Base-by-base conservation (phyloP, 495 filamentous ascomycete species). In the Usnea hakonensis region DNA sequence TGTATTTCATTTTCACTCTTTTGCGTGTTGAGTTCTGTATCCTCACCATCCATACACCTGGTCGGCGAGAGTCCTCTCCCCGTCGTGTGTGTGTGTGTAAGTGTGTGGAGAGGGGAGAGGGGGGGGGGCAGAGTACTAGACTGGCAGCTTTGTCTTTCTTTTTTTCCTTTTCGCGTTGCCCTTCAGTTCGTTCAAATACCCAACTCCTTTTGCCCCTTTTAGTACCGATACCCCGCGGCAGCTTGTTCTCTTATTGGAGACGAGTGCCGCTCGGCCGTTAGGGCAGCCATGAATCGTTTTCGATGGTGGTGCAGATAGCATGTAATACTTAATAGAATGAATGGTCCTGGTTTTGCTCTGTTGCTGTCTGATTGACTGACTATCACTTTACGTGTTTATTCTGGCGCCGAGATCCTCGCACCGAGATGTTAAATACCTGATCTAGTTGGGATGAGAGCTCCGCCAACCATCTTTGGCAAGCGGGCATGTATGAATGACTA, bases 141-240 rank as follows among this genome's bases (percentile, higher is more conserved):
- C 5, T 14, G 46, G 17, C 30, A 16, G 4, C 46, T 50, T 16
- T 30, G 10, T 26, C 3, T 30, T 28, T 21, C n/a, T 46, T n/a
- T 19, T 13, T 43, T 19, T 6, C 17, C n/a, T n/a, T n/a, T n/a
- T n/a, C n/a, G n/a, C n/a, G n/a, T n/a, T n/a, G 38, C 43, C 9
- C 40, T 30, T 53, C 30, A 41, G 41, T 53, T 55, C 28, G 48
- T 43, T 43, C 46, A 33, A 55, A 63, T 66, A 66, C 60, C 64
- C 56, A 58, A 21, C 48, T 50, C 60, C 56, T 64, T 30, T 52
- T 21, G n/a, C 19, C 26, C 28, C 35, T 62, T 33, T 40, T 38
- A 55, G 64, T 66, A 61, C 61, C 58, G 60, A 66, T 66, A 66
- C 61, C 64, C 64, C 64, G 59, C 60, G 60, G 53, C 60, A 19